phyloP scores from a whole-genome alignment of 2,329 filamentous ascomycete genomes.

The Alternaria panax region DNA sequence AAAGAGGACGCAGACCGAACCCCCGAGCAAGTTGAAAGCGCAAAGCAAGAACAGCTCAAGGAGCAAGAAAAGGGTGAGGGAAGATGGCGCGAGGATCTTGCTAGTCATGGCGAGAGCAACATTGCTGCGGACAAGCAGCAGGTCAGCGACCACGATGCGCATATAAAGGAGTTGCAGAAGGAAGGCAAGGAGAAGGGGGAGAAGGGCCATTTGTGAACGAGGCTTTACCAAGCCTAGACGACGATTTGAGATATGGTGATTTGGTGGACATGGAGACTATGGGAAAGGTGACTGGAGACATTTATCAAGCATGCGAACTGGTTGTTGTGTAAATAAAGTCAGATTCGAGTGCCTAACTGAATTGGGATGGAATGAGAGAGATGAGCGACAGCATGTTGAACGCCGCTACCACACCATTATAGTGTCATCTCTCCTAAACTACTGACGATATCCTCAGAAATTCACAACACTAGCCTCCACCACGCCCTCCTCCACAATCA shows the following conservation, averaged over 20 bases:
- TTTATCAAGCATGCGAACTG: not conserved
- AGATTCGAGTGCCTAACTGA: not conserved
- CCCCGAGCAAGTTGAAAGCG: constrained; percentile 51
- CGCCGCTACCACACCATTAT: not conserved
- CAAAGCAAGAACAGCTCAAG: constrained; percentile 55
- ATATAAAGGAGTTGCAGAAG: constrained; percentile 56
- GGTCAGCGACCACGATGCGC: constrained; percentile 52
- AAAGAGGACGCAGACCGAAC: constrained; percentile 52
- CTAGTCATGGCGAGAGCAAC: constrained; percentile 50
- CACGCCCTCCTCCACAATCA: constrained; percentile 59
- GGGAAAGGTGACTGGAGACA: rapidly evolving
- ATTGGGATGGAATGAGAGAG: rapidly evolving
- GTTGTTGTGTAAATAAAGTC: not conserved
- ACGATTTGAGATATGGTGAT: too few species aligned
- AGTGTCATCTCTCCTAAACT: not conserved
- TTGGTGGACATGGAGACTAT: too few species aligned
- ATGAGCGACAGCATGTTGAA: not conserved
- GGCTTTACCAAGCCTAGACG: too few species aligned
- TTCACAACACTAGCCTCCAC: constrained; percentile 63
- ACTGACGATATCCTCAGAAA: constrained; percentile 16
- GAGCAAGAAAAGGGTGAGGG: constrained; percentile 54
- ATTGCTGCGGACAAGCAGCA: constrained; percentile 54
- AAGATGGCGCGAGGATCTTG: constrained; percentile 55
- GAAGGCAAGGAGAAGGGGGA: constrained; percentile 53
- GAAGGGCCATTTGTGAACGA: constrained; percentile 40